Conservation (phyloP, 495 filamentous ascomycete species). For the Podospora pseudopauciseta region DNA sequence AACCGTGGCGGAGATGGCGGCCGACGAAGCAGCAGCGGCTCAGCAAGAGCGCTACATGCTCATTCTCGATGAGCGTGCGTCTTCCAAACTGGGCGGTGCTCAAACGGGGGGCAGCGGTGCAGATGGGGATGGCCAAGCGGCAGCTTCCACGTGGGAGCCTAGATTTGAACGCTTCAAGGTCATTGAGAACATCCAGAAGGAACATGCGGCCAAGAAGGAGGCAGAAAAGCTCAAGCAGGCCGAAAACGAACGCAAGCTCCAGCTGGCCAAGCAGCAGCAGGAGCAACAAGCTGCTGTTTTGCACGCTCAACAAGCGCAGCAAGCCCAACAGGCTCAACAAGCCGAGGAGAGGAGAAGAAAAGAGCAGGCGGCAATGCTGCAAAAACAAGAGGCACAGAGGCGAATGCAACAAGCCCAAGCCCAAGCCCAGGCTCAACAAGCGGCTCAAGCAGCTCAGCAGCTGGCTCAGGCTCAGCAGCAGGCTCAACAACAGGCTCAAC, state of each 20-base stretch:
- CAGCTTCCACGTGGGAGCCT: conserved; percentile 69
- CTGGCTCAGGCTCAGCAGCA: conserved; percentile 39
- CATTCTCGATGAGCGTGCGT: conserved; percentile 80
- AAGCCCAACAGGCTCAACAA: conserved; percentile 14
- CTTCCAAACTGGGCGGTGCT: conserved; percentile 53
- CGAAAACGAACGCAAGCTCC: conserved; percentile 64
- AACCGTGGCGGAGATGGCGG: conserved; percentile 88
- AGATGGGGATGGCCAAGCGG: conserved; percentile 70
- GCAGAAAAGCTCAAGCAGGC: conserved; percentile 55
- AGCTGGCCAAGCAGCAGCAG: conserved; percentile 46
- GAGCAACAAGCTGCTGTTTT: conserved; percentile 27
- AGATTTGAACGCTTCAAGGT: conserved; percentile 88
- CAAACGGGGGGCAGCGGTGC: conserved; percentile 58
- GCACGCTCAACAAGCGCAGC: conserved; percentile 46
- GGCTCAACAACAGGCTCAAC: conserved; percentile 31
- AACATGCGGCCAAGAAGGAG: conserved; percentile 69
- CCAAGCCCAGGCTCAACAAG: conserved; percentile 44
- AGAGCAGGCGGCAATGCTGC: conserved; percentile 28
- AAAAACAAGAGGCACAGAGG: conserved; percentile 15
- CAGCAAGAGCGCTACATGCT: conserved; percentile 91
- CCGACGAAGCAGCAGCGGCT: conserved; percentile 85
- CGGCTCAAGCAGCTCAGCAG: conserved; percentile 32
- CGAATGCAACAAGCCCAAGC: conserved; percentile 23
- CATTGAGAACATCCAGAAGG: conserved; percentile 75
- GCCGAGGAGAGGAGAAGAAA: conserved; percentile 28